Evolutionary conservation across 2,329 filamentous ascomycete species (phyloP).

Genomic region (Trichocomaceae sp.): DNA sequence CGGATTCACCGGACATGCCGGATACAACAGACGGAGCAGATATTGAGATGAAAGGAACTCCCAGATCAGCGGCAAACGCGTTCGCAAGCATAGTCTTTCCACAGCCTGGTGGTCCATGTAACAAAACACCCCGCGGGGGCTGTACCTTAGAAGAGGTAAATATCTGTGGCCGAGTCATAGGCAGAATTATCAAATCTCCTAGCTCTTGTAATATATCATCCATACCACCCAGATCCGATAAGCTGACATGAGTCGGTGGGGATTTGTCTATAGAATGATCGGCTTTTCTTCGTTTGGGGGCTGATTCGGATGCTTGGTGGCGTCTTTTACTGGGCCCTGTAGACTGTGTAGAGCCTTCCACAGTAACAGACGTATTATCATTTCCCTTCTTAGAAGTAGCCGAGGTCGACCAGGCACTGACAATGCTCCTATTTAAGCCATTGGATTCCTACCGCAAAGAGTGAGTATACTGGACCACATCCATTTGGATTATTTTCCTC

Average conservation of each 20-base stretch:
- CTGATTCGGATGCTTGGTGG: constrained; percentile 59
- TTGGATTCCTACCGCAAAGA: constrained; percentile 44
- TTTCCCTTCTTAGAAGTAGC: constrained; percentile 23
- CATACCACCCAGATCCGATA: constrained; percentile 70
- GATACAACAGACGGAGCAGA: constrained; percentile 74
- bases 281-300: constrained; percentile 58
- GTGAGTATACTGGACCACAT: neutral
- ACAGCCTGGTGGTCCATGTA: constrained; percentile 78
- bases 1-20: constrained; percentile 82
- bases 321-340: constrained; percentile 47
- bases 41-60: constrained; percentile 73
- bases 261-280: constrained; percentile 53
- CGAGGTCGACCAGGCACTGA: constrained; percentile 50
- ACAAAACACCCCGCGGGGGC: constrained; percentile 65
- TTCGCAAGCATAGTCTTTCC: constrained; percentile 81
- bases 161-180: constrained; percentile 60
- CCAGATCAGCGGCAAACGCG: constrained; percentile 68
- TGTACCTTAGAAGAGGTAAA: constrained; percentile 62
- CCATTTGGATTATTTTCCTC: neutral
- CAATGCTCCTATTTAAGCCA: constrained; percentile 60
- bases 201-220: constrained; percentile 64
- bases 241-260: constrained; percentile 59
- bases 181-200: constrained; percentile 64
- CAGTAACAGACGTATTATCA: constrained; percentile 22
- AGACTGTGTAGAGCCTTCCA: constrained; percentile 18